These are phyloP conservation scores for Pythium myriotylum DNA, from an alignment of 352 stramenopile species.

Conservation along the genomic window DNA sequence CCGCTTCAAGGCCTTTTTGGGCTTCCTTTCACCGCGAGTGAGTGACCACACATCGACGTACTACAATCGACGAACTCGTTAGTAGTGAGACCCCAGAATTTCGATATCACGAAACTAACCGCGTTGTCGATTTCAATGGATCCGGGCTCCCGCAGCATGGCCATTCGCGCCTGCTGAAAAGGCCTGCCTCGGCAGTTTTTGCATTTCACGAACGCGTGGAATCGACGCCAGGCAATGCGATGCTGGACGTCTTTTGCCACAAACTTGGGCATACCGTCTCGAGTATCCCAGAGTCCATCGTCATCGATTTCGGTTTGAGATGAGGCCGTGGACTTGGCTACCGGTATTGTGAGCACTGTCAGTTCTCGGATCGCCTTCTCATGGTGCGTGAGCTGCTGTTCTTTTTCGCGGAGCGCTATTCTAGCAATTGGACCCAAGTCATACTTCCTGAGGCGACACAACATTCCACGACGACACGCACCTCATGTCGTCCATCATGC, in stretches of 20 bases:
- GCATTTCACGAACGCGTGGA: conserved; percentile 70
- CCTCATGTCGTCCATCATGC: conserved; percentile 61
- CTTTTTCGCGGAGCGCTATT: conserved; percentile 48
- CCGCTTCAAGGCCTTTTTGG: conserved; percentile 47
- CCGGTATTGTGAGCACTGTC: conserved; percentile 30
- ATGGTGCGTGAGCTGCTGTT: conserved; percentile 49
- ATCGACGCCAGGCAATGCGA: conserved; percentile 64
- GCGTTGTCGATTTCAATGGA: conserved; percentile 30
- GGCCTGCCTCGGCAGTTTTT: conserved; percentile 68
- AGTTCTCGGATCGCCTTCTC: conserved; percentile 48
- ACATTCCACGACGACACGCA: too few relatives aligned
- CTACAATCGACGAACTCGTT: too few relatives aligned
- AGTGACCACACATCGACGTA: conserved; percentile 71
- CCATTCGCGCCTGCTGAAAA: conserved; percentile 21
- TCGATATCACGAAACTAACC: too few relatives aligned
- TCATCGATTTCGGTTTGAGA: conserved; percentile 72
- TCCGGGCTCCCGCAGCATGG: neutral
- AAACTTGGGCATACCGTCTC: conserved; percentile 64
- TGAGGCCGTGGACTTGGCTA: conserved; percentile 21
- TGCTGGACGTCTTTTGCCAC: conserved; percentile 53
- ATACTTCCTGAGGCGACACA: too few relatives aligned
- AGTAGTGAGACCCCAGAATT: too few relatives aligned
- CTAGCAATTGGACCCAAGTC: too few relatives aligned
- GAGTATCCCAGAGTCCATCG: conserved; percentile 71
- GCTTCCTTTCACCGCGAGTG: conserved; percentile 42